These are phyloP conservation scores for Phytophthora sp. DNA, from an alignment of 352 stramenopile genomes.

Conservation along the genomic window DNA sequence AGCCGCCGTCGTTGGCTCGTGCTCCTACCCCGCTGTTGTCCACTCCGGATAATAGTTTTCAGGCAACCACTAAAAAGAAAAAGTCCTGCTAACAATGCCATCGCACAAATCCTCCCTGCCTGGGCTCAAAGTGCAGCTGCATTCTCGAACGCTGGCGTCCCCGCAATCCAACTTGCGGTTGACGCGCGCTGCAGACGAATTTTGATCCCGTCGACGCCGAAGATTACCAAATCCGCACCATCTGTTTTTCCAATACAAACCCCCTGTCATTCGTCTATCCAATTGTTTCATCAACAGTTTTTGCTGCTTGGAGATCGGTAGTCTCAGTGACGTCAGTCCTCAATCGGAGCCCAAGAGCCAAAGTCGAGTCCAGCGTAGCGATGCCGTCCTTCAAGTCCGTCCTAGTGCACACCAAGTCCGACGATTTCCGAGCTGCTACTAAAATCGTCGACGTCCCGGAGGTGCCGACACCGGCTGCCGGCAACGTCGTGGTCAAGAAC, in stretches of 20 bases:
- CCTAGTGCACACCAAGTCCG: conserved; percentile 50
- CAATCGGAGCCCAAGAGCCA: conserved; percentile 11
- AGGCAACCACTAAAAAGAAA: no score
- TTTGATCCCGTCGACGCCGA: neutral
- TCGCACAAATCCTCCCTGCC: no score
- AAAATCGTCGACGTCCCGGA: conserved; percentile 26
- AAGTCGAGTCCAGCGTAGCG: conserved; percentile 3
- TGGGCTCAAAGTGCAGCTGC: no score
- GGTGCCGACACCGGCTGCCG: conserved; percentile 19
- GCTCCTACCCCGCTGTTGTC: no score
- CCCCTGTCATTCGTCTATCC: neutral
- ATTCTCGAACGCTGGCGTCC: no score
- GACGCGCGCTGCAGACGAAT: neutral
- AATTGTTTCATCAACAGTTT: conserved; percentile 30
- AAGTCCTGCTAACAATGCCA: no score
- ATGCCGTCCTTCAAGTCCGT: conserved; percentile 40
- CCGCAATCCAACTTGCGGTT: neutral
- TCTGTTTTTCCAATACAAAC: conserved; percentile 6
- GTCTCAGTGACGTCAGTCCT: conserved; percentile 18
- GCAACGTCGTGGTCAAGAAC: conserved; percentile 34
- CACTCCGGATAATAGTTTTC: no score
- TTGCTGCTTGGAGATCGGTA: neutral
- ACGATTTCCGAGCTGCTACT: conserved; percentile 40
- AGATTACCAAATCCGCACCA: conserved; percentile 20
- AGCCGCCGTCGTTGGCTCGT: no score